Conservation (phyloP, 2,329 filamentous ascomycete genomes). For the Talaromyces sp. region DNA sequence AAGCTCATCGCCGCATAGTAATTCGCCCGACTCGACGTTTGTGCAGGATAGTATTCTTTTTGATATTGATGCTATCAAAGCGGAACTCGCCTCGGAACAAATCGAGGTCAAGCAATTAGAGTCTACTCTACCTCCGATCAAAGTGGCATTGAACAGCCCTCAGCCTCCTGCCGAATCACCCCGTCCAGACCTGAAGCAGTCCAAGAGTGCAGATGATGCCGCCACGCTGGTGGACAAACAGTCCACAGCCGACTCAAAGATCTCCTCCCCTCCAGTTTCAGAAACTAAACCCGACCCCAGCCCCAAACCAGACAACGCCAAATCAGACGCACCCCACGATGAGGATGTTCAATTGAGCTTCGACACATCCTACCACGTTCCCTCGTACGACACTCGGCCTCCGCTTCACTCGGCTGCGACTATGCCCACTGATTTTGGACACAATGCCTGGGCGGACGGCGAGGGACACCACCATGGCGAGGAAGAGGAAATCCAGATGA, state of each 20-base stretch:
- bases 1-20: constrained; percentile 22
- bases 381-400: constrained; percentile 18
- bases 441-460: constrained; percentile 67
- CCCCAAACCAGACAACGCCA: not conserved
- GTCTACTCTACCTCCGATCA: constrained; percentile 86
- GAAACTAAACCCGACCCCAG: not conserved
- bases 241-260: constrained; percentile 13
- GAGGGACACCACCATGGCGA: constrained; percentile 60
- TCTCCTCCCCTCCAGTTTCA: not conserved
- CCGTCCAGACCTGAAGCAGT: constrained; percentile 29
- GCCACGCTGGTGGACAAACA: constrained; percentile 15
- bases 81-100: constrained; percentile 70
- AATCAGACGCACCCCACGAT: constrained; percentile 15
- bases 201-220: constrained; percentile 36
- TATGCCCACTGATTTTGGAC: constrained; percentile 26
- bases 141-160: constrained; percentile 55
- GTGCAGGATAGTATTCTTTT: constrained; percentile 64
- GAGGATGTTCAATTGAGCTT: constrained; percentile 63
- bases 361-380: constrained; percentile 56
- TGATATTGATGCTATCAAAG: constrained; percentile 88
- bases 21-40: constrained; percentile 21
- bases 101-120: constrained; percentile 74
- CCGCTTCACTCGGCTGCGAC: constrained; percentile 28
- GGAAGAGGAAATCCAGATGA: constrained; percentile 74
- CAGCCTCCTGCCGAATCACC: constrained; percentile 14